phyloP scores from a whole-genome alignment of 257 asterid genomes.

The Salvia miltiorrhiza region DNA sequence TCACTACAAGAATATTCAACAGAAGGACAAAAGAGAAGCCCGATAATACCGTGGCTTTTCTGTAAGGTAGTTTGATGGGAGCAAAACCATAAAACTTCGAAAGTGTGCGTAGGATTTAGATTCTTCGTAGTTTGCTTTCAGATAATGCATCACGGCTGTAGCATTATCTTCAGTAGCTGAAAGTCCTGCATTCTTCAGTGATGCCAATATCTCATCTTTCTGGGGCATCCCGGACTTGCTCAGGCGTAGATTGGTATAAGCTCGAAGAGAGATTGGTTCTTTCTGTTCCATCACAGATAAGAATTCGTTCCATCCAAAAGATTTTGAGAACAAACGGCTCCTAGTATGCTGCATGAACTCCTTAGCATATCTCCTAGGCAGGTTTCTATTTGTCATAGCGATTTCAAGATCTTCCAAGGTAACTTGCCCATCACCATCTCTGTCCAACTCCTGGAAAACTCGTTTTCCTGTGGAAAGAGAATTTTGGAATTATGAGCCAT shows the following conservation, averaged over 20 bases:
- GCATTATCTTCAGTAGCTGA: constrained; percentile 98
- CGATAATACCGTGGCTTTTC: constrained; percentile 80
- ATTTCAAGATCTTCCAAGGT: constrained; percentile 92
- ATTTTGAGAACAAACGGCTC: constrained; percentile 75
- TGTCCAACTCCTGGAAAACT: constrained; percentile 88
- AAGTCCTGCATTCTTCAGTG: constrained; percentile 91
- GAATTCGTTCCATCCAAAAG: constrained; percentile 96
- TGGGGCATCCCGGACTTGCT: constrained; percentile 88
- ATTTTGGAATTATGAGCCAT: not conserved
- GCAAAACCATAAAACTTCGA: constrained; percentile 87
- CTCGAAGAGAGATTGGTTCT: constrained; percentile 91
- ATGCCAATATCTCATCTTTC: constrained; percentile 86
- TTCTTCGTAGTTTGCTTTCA: constrained; percentile 75
- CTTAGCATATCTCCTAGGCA: constrained; percentile 83
- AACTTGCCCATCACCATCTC: constrained; percentile 97
- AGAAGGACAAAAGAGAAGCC: not conserved
- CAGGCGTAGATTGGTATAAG: constrained; percentile 89
- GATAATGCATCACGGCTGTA: constrained; percentile 95
- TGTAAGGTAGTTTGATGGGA: constrained; percentile 85
- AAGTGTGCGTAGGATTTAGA: constrained; percentile 97
- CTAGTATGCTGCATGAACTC: constrained; percentile 86
- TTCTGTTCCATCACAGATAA: constrained; percentile 94
- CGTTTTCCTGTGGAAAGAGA: constrained; percentile 58
- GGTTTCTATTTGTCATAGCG: constrained; percentile 86
- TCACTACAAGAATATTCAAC: not conserved